phyloP scores from a whole-genome alignment of 2,329 filamentous ascomycete genomes.

The Leptodontidium sp. region DNA sequence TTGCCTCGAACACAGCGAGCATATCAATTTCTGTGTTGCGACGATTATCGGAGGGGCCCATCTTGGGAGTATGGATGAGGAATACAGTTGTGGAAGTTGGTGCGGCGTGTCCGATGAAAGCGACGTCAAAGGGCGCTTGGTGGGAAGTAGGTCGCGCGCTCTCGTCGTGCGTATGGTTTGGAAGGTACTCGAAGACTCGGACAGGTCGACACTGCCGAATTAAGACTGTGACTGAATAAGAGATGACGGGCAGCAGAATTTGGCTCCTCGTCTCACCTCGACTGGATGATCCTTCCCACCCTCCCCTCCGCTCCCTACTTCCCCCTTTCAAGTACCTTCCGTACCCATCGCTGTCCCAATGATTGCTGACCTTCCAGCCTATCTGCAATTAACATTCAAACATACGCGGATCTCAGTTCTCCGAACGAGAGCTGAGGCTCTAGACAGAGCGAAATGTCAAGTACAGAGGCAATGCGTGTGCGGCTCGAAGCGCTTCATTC shows the following conservation, averaged over 20 bases:
- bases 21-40: constrained; percentile 6
- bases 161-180: constrained; percentile 2
- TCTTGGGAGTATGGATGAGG: constrained; percentile 23
- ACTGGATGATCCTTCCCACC: constrained; percentile 20
- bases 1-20: not conserved
- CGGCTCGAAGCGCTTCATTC: constrained; percentile 36
- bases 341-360: constrained; percentile 20
- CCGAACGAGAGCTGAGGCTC: constrained; percentile 28
- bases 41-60: constrained; percentile 25
- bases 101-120: constrained; percentile 11
- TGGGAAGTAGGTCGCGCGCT: constrained; percentile 22
- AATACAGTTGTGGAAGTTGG: constrained; percentile 22
- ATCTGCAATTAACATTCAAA: constrained; percentile 16
- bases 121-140: constrained; percentile 8
- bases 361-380: constrained; percentile 18
- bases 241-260: constrained; percentile 25
- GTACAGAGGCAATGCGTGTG: constrained; percentile 35
- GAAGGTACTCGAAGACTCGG: constrained; percentile 19
- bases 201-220: constrained; percentile 15
- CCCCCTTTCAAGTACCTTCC: constrained; percentile 20
- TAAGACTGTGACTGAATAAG: constrained; percentile 28
- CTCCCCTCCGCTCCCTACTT: constrained; percentile 16
- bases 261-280: constrained; percentile 17
- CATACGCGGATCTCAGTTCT: constrained; percentile 24
- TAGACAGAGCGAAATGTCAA: constrained; percentile 32